Base-by-base conservation (phyloP, 306 rosid genomes). In the Elaeagnus macrophylla region DNA sequence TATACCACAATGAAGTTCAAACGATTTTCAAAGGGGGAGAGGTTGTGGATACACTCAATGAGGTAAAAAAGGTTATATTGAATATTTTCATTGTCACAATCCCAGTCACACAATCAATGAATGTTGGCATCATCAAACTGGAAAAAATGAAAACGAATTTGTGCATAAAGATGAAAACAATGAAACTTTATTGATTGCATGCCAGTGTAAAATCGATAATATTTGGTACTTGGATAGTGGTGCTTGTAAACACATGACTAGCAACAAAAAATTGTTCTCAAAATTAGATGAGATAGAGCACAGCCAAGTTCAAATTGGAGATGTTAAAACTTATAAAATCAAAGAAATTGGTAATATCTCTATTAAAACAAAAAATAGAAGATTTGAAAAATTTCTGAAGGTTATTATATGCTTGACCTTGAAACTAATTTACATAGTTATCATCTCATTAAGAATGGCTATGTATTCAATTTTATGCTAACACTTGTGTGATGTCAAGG, bases 391-490 rank as follows among this genome's bases (percentile, higher is more conserved):
- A 14, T 10, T 18, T 53, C 7, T 15, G 18, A 32, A n/a, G 14
- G 35, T 3, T 53, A 53, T 53, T 53, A 53, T 53, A 42, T 53
- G 12, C 18, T 10, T 53, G 18, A 16, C 5, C 37, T n/a, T 15
- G 13, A 53, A 53, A 15, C 7, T 25, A 53, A 25, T 36, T 53
- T 53, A 6, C 14, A 11, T 32, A 53, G 41, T 5, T 1, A 42
- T 13, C 13, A 32, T 15, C 57, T 53, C 37, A 32, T 53, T 40
- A 53, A 37, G 10, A 32, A 53, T n/a, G 40, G 57, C 7, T 32
- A 9, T 53, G 57, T 53, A 32, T 53, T 10, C 42, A 53, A 5
- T 43, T 43, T n/a, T n/a, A n/a, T n/a, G n/a, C n/a, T n/a, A n/a
- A n/a, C n/a, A n/a, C n/a, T n/a, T n/a, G n/a, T n/a, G n/a, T n/a